A percentile compares a stretch with the other conserved stretches of the same genome.
Conservation (phyloP, 1,284 basidiomycete genomes). For the Dichomitus squalens region DNA sequence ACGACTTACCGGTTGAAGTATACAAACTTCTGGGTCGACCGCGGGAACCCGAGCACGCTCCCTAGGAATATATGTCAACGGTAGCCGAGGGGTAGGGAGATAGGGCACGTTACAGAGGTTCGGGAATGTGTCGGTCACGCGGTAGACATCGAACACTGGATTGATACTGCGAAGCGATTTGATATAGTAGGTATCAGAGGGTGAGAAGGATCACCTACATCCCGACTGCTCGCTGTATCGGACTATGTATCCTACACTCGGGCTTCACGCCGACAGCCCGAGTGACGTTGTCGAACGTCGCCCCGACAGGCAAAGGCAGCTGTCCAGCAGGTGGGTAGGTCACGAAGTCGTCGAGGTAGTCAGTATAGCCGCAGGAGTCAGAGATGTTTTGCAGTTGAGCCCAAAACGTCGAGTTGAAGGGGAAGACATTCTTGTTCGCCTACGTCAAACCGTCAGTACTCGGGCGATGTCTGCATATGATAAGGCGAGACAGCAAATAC, state of each 20-base stretch:
- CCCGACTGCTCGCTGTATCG: conserved; percentile 33
- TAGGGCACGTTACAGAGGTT: conserved; percentile 32
- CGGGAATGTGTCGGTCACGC: conserved; percentile 40
- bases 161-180: conserved; percentile 45
- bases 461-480: neutral
- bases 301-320: conserved; percentile 47
- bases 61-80: conserved; percentile 33
- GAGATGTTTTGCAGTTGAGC: conserved; percentile 37
- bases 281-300: conserved; percentile 32
- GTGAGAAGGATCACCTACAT: conserved; percentile 39
- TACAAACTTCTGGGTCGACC: conserved; percentile 52
- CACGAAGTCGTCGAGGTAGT: conserved; percentile 40
- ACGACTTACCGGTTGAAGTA: conserved; percentile 39
- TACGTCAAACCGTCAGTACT: conserved; percentile 19
- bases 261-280: conserved; percentile 29
- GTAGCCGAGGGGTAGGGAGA: conserved; percentile 9
- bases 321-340: conserved; percentile 46
- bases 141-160: conserved; percentile 53
- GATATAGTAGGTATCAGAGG: neutral
- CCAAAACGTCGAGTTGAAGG: conserved; percentile 39
- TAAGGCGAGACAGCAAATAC: neutral
- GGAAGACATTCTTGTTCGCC: conserved; percentile 56
- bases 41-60: conserved; percentile 61
- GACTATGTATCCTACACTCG: conserved; percentile 48
- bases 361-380: conserved; percentile 42